Base-by-base conservation (phyloP, 2,329 filamentous ascomycete species). In the Phaeosphaeriaceae sp. region DNA sequence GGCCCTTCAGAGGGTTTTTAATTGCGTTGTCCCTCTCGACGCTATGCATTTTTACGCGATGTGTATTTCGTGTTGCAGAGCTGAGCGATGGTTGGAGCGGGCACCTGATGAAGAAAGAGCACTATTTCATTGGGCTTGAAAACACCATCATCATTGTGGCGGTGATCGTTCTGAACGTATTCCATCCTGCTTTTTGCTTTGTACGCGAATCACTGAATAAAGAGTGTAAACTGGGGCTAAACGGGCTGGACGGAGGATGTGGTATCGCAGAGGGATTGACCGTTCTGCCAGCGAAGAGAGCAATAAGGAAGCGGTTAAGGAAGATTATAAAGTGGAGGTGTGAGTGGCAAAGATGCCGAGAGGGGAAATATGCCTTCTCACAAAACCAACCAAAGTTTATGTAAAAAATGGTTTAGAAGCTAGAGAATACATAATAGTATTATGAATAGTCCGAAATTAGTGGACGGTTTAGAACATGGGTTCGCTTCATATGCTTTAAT, bases 31-130 rank as follows among this genome's bases (percentile, higher is more conserved):
- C 74, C 1, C 67, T 87, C 2, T 79, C 84, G 2, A 86, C 85
- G n/a, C 43, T 87, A 11, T 81, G 79, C 58, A 84, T 90, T 61
- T 82, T 89, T 53, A 82, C 83, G 61, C 78, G 87, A 7, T 85
- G 81, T 56, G 81, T 85, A 34, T 90, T 85, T 70, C 81, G 87
- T 46, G 82, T 88, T 17, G 83, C 82, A 0, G 87, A 90, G 77
- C 72, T 90, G 55, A 82, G 80, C 54, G 76, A 81, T 43, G 87
- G 87, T 1, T 90, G 85, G 81, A 70, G 64, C 3, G 85, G 86
- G 0, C 70, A 77, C 17, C 68, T 89, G 59, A 86, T 87, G 66
- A 60, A 62, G 39, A 73, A 66, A 16, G 68, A 75, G 47, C 65
- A 55, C 23, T 74, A 74, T 43, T 74, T 75, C 29, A 70, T 74